Percentiles rank a stretch among this genome's conserved stretches.
phyloP scores from a whole-genome alignment of 179 eudicot genomes.

The Beta lomatogona region DNA sequence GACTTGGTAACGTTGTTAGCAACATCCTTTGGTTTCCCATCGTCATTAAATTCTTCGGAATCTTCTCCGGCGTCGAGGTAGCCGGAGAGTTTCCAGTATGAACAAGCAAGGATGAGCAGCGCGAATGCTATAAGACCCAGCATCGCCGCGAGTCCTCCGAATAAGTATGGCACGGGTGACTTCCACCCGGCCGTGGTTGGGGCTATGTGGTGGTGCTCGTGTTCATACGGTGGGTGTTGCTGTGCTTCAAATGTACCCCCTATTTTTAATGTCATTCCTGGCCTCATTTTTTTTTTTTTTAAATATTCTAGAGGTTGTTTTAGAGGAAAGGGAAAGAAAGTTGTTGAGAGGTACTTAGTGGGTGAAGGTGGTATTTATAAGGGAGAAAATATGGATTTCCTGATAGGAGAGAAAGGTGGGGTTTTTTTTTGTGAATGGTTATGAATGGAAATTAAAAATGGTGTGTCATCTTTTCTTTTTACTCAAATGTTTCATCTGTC shows the following conservation, averaged over 20 bases:
- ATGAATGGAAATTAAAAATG: neutral
- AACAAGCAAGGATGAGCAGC: conserved; percentile 50
- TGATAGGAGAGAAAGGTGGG: neutral
- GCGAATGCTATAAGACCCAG: conserved; percentile 52
- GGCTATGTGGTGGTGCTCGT: conserved; percentile 13
- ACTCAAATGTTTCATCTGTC: neutral
- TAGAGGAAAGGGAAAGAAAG: neutral
- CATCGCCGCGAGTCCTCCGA: conserved; percentile 62
- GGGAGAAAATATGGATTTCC: neutral
- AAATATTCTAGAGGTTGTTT: neutral
- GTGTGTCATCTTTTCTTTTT: neutral
- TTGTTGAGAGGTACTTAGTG: conserved; percentile 30
- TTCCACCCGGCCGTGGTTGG: conserved; percentile 38
- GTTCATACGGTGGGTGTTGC: neutral
- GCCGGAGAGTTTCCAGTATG: conserved; percentile 51
- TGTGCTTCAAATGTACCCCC: conserved; percentile 12
- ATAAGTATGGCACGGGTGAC: conserved; percentile 61
- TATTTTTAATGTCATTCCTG: neutral
- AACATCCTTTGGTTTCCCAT: conserved; percentile 3
- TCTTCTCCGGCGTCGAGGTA: conserved; percentile 21
- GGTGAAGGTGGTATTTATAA: conserved; percentile 31
- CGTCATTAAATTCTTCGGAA: conserved; percentile 15
- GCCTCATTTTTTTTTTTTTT: conserved; percentile 23
- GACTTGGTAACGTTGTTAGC: neutral
- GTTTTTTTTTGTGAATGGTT: conserved; percentile 8